Percentiles rank a stretch among this genome's conserved stretches.
These are phyloP conservation scores for Sporobolomyces pararoseus DNA, from an alignment of 768 basidiomycete genomes.

Conservation along the genomic window DNA sequence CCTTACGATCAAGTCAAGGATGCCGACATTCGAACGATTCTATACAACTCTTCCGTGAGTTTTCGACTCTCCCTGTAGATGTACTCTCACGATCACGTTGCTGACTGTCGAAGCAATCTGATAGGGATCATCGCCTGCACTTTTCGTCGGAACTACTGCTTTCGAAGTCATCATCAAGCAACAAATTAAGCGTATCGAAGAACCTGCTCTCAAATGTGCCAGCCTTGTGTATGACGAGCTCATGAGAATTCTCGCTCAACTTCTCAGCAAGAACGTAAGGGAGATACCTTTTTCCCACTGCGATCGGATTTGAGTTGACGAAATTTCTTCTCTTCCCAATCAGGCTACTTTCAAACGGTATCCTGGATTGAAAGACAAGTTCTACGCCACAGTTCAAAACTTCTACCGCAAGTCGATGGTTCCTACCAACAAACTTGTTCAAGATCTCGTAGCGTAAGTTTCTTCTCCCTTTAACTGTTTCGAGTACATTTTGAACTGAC, in stretches of 20 bases:
- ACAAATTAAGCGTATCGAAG: slow-evolving; percentile 94
- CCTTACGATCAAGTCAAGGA: slow-evolving; percentile 99
- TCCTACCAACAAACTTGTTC: slow-evolving; percentile 90
- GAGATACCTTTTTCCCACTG: slow-evolving; percentile 48
- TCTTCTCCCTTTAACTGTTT: background rate
- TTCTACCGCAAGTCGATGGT: slow-evolving; percentile 93
- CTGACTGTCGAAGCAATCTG: no score
- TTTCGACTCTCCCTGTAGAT: slow-evolving; percentile 47
- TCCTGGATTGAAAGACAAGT: slow-evolving; percentile 91
- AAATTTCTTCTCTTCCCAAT: no score
- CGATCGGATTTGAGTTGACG: background rate
- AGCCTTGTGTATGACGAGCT: slow-evolving; percentile 95
- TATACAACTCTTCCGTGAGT: slow-evolving; percentile 90
- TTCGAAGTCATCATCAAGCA: slow-evolving; percentile 99
- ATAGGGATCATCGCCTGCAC: slow-evolving; percentile 80
- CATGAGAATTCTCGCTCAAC: slow-evolving; percentile 87
- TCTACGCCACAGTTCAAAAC: slow-evolving; percentile 91
- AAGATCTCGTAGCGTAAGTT: slow-evolving; percentile 83
- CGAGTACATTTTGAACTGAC: background rate
- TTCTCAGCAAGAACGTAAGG: slow-evolving; percentile 89
- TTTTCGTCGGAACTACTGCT: slow-evolving; percentile 94
- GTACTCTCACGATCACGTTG: background rate
- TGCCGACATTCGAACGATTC: slow-evolving; percentile 87
- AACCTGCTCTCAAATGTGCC: slow-evolving; percentile 88
- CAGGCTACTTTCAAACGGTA: slow-evolving; percentile 95